Conservation (phyloP, 495 filamentous ascomycete genomes). For the Podospora appendiculata region DNA sequence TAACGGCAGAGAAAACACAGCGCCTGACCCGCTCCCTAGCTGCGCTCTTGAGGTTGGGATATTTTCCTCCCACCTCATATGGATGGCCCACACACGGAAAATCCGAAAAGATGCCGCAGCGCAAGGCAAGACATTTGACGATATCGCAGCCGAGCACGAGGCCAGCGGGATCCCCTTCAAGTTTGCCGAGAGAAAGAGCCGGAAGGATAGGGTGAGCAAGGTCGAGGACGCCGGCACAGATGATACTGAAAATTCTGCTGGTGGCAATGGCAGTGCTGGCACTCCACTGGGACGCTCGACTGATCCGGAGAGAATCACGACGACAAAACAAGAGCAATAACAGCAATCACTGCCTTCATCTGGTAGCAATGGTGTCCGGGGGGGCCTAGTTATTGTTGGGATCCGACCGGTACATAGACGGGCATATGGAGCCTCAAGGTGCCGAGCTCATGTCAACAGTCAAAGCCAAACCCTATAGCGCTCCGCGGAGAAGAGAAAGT, state of each 20-base stretch:
- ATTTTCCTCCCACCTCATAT: conserved; percentile 59
- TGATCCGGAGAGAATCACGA: background rate
- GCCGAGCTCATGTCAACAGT: too few relatives aligned
- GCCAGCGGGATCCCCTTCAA: conserved; percentile 25
- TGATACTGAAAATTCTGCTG: background rate
- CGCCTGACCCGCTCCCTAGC: conserved; percentile 19
- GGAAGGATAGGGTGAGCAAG: background rate
- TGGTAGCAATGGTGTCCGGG: too few relatives aligned
- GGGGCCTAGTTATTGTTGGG: too few relatives aligned
- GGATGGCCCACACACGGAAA: conserved; percentile 56
- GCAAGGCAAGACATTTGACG: conserved; percentile 54
- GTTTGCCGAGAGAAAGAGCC: conserved; percentile 30
- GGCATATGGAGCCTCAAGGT: too few relatives aligned
- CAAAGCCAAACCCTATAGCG: background rate
- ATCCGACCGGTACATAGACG: too few relatives aligned
- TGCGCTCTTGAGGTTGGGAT: conserved; percentile 61
- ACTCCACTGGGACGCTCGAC: background rate
- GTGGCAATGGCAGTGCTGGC: background rate
- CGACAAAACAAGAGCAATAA: too few relatives aligned
- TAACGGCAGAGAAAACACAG: background rate
- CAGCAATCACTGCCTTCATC: too few relatives aligned
- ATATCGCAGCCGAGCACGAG: conserved; percentile 43
- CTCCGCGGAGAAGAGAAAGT: background rate
- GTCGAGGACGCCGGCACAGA: background rate
- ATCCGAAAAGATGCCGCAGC: conserved; percentile 50